phyloP scores from a whole-genome alignment of 768 basidiomycete species.

The Saitozyma sp. region DNA sequence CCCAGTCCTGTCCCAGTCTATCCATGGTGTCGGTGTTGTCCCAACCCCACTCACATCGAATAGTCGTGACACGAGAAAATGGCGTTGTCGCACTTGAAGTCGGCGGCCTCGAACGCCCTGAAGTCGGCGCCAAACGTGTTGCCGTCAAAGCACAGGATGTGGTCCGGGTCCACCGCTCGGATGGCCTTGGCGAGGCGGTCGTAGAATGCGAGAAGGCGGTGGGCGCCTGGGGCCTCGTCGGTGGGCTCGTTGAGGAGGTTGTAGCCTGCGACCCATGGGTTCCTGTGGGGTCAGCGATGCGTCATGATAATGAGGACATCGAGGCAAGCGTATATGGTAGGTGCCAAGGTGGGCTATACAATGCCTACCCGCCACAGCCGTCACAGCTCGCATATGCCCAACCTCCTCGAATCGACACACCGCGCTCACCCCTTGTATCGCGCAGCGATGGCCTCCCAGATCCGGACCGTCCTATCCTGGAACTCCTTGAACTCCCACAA shows the following conservation, averaged over 20 bases:
- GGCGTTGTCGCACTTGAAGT: conserved; percentile 61
- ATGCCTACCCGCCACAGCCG: background rate
- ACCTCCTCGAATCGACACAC: too few species aligned
- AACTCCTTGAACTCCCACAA: conserved; percentile 80
- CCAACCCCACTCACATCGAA: conserved; percentile 45
- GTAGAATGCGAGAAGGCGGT: conserved; percentile 67
- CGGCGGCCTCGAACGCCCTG: conserved; percentile 56
- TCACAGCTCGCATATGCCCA: too few species aligned
- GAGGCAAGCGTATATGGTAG: too few species aligned
- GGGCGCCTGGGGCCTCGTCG: conserved; percentile 62
- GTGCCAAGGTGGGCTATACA: background rate
- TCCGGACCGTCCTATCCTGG: conserved; percentile 73
- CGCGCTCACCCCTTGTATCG: conserved; percentile 61
- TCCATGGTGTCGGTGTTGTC: too few species aligned
- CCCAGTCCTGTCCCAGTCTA: too few species aligned
- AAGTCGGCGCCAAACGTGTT: conserved; percentile 68
- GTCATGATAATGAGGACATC: background rate
- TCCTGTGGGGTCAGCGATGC: conserved; percentile 51
- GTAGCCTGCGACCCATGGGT: conserved; percentile 80
- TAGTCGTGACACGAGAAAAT: conserved; percentile 79
- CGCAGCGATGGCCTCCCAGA: conserved; percentile 60
- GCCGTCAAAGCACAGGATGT: conserved; percentile 70
- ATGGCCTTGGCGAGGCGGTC: conserved; percentile 68
- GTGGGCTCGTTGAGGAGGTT: conserved; percentile 83
- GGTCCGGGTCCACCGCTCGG: conserved; percentile 67